Base-by-base conservation (phyloP, 2,329 filamentous ascomycete species). In the Calonectria fujianensis region DNA sequence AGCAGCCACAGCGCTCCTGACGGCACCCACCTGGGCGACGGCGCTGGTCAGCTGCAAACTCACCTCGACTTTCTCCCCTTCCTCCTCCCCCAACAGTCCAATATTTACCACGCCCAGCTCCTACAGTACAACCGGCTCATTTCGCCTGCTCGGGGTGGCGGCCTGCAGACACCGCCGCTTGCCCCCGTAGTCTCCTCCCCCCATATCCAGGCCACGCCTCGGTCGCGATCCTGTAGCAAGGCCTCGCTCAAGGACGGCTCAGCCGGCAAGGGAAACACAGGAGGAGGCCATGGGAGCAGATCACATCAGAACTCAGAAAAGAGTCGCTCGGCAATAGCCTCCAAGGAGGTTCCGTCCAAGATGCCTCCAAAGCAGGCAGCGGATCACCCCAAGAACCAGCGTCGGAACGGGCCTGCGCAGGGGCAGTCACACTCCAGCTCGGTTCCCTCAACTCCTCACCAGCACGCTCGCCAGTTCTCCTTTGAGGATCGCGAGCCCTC, bases 401-500 rank as follows among this genome's bases (percentile, higher is more conserved):
- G 82, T 59, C 82, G 77, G 24, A 63, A 63, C 78, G 82, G 74
- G 73, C 82, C 82, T 51, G 78, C 81, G 45, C 75, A 83, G 65
- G 82, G 80, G 35, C 83, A 84, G 70, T 81, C 86, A 18, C 90
- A 97, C 83, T 97, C 96, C 31, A 98, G 91, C 83, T 98, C 96
- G 11, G 95, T 98, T 64, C 96, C 96, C 1, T 97, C 96, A 1
- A 98, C 96, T 4, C 97, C 96, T 11, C 95, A 96, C 82, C 96
- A 98, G 84, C 94, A 95, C 85, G 92, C 96, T 78, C 93, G 95
- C 74, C 93, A 96, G 81, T 94, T 97, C 82, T 94, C 94, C 3
- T 94, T 94, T 81, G 92, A 93, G 83, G 97, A 96, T 63, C 91
- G 90, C 76, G 90, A 92, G 75, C 96, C 95, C 13, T 98, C 96